Evolutionary conservation across 1,284 basidiomycete genomes (phyloP).

Genomic region (Uromyces viciae-fabae): DNA sequence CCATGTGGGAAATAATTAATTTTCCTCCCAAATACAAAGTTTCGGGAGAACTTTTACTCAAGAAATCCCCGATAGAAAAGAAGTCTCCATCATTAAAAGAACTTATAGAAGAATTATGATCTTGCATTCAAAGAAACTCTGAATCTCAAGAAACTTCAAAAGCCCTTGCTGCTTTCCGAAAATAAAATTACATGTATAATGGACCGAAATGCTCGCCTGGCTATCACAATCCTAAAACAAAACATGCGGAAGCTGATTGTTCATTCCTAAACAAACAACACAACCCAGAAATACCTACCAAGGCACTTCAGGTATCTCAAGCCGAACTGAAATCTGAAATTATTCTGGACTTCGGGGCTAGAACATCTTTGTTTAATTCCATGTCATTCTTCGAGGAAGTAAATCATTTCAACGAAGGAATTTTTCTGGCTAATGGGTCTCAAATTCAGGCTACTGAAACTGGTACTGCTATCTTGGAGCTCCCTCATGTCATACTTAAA

Average conservation of each 20-base stretch:
- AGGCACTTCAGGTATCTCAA: not conserved
- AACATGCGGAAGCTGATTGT: not conserved
- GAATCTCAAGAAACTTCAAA: not conserved
- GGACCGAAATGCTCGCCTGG: not conserved
- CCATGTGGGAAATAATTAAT: constrained; percentile 11
- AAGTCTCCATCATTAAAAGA: not conserved
- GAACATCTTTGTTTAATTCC: not conserved
- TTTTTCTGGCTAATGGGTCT: not conserved
- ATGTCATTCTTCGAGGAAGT: not conserved
- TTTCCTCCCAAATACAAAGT: not conserved
- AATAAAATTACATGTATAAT: not conserved
- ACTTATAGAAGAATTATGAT: not conserved
- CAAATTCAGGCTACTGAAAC: not conserved
- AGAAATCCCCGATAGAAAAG: not conserved
- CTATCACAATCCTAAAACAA: not conserved
- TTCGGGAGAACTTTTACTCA: not conserved
- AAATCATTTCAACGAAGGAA: not conserved
- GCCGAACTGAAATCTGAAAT: not conserved
- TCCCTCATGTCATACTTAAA: not conserved
- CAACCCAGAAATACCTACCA: not conserved
- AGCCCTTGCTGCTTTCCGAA: not conserved
- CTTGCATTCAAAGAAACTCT: not conserved
- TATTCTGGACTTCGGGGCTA: not conserved
- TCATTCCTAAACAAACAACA: not conserved
- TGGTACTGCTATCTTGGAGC: not conserved